Conservation (phyloP, 805 yeast species). For the Candida tammaniensis region DNA sequence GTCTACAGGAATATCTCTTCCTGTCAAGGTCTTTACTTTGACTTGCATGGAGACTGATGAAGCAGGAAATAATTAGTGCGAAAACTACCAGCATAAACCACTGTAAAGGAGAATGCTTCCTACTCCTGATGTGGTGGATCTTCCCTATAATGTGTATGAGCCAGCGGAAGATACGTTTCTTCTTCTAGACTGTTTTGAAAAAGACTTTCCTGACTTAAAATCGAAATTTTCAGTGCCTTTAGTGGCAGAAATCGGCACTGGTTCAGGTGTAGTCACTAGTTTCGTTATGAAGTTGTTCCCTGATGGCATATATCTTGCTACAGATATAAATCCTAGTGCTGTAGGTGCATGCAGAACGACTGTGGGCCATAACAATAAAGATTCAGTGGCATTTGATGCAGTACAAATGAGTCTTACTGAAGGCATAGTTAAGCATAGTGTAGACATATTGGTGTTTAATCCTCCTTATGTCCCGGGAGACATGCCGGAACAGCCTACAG, state of each 20-base stretch:
- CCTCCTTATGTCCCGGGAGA: slow-evolving; percentile 98
- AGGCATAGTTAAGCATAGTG: slow-evolving; percentile 40
- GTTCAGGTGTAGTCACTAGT: slow-evolving; percentile 85
- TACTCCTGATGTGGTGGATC: slow-evolving; percentile 61
- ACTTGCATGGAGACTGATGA: slow-evolving; percentile 47
- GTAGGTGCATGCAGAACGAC: slow-evolving; percentile 43
- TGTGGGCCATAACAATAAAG: slow-evolving; percentile 16
- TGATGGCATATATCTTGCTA: slow-evolving; percentile 54
- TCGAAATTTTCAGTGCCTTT: slow-evolving; percentile 39
- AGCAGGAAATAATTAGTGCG: neutral
- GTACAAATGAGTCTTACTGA: slow-evolving; percentile 58
- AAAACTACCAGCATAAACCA: neutral
- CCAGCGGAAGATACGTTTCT: slow-evolving; percentile 93
- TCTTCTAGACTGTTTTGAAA: slow-evolving; percentile 75
- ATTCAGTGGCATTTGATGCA: slow-evolving; percentile 16
- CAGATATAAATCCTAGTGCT: slow-evolving; percentile 82
- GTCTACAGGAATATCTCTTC: slow-evolving; percentile 77
- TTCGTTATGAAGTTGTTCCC: slow-evolving; percentile 64
- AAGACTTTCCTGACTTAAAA: slow-evolving; percentile 40
- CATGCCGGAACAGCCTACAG: slow-evolving; percentile 60
- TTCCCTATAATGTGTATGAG: slow-evolving; percentile 81
- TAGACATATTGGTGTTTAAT: slow-evolving; percentile 82
- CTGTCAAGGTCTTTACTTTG: slow-evolving; percentile 75
- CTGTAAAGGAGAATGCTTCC: too few relatives aligned
- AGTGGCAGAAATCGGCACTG: slow-evolving; percentile 84